Conservation (phyloP, 495 filamentous ascomycete species). For the Aspergillus sclerotioniger region DNA sequence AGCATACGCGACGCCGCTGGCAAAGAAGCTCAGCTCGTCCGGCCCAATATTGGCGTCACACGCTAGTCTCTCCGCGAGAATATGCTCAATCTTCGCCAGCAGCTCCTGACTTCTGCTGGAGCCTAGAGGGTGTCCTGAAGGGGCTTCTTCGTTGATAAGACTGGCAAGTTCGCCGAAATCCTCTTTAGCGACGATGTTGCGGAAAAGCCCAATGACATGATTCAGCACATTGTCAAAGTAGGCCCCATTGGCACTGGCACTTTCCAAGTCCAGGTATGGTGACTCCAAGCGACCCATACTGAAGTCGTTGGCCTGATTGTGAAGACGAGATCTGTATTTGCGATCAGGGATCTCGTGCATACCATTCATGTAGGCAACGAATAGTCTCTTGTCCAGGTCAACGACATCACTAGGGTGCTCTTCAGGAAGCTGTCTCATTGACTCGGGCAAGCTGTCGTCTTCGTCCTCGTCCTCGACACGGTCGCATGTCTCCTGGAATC, state of each 20-base stretch:
- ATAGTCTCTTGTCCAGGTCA: constrained; percentile 41
- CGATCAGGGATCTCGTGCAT: constrained; percentile 37
- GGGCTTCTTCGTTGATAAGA: constrained; percentile 26
- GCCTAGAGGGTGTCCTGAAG: constrained; percentile 2
- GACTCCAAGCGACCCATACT: constrained; percentile 31
- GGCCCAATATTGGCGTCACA: constrained; percentile 30
- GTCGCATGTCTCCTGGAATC: constrained; percentile 12
- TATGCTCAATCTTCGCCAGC: constrained; percentile 35
- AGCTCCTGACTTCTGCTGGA: constrained; percentile 18
- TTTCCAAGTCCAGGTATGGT: constrained; percentile 39
- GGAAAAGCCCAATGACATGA: constrained; percentile 45
- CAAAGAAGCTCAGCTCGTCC: constrained; percentile 46
- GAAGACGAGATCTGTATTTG: constrained; percentile 37
- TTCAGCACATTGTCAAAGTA: constrained; percentile 39
- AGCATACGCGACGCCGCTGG: constrained; percentile 39
- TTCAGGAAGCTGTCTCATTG: constrained; percentile 29
- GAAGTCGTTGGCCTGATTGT: constrained; percentile 36
- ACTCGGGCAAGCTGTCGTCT: constrained; percentile 14
- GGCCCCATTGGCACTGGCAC: constrained; percentile 27
- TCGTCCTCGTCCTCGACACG: constrained; percentile 18
- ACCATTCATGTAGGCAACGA: constrained; percentile 47
- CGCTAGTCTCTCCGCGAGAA: constrained; percentile 37
- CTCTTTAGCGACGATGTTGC: constrained; percentile 37
- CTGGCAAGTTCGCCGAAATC: constrained; percentile 37
- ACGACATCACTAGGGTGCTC: constrained; percentile 41